Percentiles rank a stretch among this genome's conserved stretches.
phyloP scores from a whole-genome alignment of 768 basidiomycete species.

The Rhizopogon vinicolor region DNA sequence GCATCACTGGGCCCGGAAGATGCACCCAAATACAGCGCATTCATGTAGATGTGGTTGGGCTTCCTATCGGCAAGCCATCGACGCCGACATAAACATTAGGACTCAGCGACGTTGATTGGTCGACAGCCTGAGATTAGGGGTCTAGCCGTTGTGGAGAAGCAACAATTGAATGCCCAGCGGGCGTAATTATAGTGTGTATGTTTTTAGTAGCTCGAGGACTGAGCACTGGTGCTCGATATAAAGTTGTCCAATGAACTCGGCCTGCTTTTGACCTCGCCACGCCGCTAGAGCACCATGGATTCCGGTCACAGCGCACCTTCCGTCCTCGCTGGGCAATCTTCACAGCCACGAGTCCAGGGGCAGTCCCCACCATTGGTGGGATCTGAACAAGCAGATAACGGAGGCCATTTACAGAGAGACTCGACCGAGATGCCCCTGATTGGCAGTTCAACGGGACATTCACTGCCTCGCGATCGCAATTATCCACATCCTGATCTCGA shows the following conservation, averaged over 20 bases:
- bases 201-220: neutral
- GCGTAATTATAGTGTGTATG: too few relatives aligned
- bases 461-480: neutral
- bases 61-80: too few relatives aligned
- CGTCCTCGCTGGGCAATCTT: neutral
- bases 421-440: constrained; percentile 9
- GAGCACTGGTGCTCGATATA: neutral
- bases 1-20: too few relatives aligned
- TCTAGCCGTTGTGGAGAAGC: too few relatives aligned
- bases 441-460: constrained; percentile 2
- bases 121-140: too few relatives aligned
- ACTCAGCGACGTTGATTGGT: too few relatives aligned
- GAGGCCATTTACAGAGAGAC: neutral
- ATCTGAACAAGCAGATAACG: constrained; percentile 6
- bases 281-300: constrained; percentile 12
- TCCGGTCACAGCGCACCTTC: neutral
- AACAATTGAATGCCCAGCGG: neutral
- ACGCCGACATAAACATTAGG: too few relatives aligned
- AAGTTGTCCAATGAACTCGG: neutral
- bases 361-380: neutral
- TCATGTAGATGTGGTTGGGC: too few relatives aligned
- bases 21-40: too few relatives aligned
- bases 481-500: constrained; percentile 9
- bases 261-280: too few relatives aligned
- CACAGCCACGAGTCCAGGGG: neutral